Evolutionary conservation across 129 eudicot species (phyloP).

Genomic region (Logfia minima): DNA sequence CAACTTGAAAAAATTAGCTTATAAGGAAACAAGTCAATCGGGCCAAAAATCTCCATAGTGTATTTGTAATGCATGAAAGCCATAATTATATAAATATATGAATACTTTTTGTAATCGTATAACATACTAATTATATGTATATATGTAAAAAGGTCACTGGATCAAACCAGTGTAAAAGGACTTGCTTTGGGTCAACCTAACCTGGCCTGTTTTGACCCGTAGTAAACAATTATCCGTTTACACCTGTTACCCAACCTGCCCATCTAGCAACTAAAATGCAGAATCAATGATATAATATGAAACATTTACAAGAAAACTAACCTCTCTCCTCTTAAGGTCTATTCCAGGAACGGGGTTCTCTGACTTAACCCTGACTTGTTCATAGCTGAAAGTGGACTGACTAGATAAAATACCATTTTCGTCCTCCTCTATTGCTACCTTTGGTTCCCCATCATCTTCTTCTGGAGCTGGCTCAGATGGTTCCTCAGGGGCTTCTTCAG

Average conservation of each 20-base stretch:
- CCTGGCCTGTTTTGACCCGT: neutral
- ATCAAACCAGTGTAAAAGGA: neutral
- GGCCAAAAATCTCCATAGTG: neutral
- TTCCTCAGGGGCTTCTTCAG: constrained; percentile 45
- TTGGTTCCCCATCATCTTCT: constrained; percentile 51
- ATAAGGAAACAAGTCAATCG: neutral
- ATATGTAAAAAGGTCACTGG: neutral
- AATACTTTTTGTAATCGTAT: neutral
- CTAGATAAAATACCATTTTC: constrained; percentile 58
- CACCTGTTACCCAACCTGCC: neutral
- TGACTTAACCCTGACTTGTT: constrained; percentile 71
- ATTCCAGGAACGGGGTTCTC: constrained; percentile 77
- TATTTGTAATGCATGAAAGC: too few species aligned
- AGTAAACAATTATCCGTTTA: neutral
- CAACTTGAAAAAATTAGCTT: neutral
- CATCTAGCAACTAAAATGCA: neutral
- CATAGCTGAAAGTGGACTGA: constrained; percentile 71
- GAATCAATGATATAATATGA: neutral
- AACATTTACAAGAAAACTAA: constrained; percentile 20
- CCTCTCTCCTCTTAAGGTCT: constrained; percentile 90
- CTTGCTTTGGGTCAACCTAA: neutral
- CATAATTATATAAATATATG: too few species aligned
- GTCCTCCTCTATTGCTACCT: constrained; percentile 55
- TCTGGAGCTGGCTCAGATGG: constrained; percentile 46
- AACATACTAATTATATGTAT: neutral